Conservation (phyloP, 2,329 filamentous ascomycete species). For the Nigrograna mackinnonii region DNA sequence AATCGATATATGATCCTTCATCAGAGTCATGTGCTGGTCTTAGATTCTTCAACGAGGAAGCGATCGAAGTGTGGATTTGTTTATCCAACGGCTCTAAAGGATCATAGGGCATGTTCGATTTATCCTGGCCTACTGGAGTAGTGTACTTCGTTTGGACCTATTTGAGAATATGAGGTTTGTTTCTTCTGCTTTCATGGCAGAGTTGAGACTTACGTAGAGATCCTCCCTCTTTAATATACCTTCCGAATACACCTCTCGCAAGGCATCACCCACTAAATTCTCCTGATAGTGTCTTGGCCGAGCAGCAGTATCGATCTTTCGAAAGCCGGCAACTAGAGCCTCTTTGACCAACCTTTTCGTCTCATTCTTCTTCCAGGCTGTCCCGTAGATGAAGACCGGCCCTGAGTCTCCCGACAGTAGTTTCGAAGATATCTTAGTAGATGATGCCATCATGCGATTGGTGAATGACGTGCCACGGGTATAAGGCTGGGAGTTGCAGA, state of each 20-base stretch:
- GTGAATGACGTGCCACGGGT: constrained; percentile 3
- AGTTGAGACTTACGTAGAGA: constrained; percentile 59
- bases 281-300: constrained; percentile 81
- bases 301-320: constrained; percentile 75
- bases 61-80: constrained; percentile 69
- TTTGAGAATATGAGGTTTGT: neutral
- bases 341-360: constrained; percentile 69
- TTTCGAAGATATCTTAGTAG: constrained; percentile 14
- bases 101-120: constrained; percentile 65
- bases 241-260: constrained; percentile 63
- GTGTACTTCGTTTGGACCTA: constrained; percentile 87
- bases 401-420: constrained; percentile 10
- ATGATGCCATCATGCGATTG: constrained; percentile 22
- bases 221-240: constrained; percentile 62
- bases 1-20: constrained; percentile 57
- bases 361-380: constrained; percentile 79
- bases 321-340: constrained; percentile 71
- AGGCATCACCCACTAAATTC: constrained; percentile 67
- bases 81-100: constrained; percentile 59
- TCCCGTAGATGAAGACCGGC: constrained; percentile 69
- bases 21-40: constrained; percentile 33
- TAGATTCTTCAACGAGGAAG: constrained; percentile 68
- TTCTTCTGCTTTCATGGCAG: neutral
- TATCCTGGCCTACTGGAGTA: constrained; percentile 64
- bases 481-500: neutral